Conservation (phyloP, 73 alveolate species). For the Paramecium tetraurelia region DNA sequence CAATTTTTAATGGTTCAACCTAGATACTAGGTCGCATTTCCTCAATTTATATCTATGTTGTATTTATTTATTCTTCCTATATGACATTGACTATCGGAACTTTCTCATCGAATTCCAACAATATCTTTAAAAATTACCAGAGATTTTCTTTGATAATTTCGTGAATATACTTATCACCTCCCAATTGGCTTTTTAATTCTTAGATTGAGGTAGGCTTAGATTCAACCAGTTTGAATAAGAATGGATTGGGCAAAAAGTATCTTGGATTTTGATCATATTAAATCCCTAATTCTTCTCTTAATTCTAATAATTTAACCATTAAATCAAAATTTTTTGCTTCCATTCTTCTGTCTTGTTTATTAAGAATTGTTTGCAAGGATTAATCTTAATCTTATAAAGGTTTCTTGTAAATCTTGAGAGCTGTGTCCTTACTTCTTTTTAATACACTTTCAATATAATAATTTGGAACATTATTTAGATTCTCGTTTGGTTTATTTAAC, state of each 20-base stretch:
- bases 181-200: slow-evolving; percentile 9
- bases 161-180: background rate
- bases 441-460: slow-evolving; percentile 44
- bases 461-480: background rate
- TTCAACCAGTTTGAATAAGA: slow-evolving; percentile 20
- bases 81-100: background rate
- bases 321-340: slow-evolving; percentile 53
- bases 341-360: slow-evolving; percentile 13
- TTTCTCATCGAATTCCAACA: background rate
- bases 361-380: background rate
- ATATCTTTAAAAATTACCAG: background rate
- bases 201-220: background rate
- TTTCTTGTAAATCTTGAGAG: slow-evolving; percentile 21
- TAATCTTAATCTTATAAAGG: slow-evolving; percentile 60
- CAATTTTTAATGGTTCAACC: background rate
- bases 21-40: background rate
- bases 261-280: slow-evolving; percentile 68
- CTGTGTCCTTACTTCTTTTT: slow-evolving; percentile 13
- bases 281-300: slow-evolving; percentile 65
- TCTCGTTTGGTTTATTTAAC: background rate
- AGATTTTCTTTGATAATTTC: slow-evolving; percentile 13
- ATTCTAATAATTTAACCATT: slow-evolving; percentile 65
- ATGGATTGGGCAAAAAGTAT: slow-evolving; percentile 49
- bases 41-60: background rate
- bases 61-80: background rate